phyloP scores from a whole-genome alignment of 108 stramenopile genomes.

The Nannochloropsis salina region DNA sequence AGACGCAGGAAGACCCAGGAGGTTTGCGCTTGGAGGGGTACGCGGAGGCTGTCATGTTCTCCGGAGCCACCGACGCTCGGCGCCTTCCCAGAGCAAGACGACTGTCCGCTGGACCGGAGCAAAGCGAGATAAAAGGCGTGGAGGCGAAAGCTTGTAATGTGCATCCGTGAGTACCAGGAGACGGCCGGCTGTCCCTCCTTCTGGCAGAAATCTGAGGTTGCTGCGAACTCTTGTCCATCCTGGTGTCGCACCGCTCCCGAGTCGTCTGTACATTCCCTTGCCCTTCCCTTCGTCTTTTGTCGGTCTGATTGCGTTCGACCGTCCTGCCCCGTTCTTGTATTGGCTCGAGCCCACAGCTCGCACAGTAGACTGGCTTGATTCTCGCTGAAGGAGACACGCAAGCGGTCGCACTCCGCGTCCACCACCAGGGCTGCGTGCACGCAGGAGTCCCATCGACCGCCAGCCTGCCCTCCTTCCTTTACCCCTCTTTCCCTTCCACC shows the following conservation, averaged over 20 bases:
- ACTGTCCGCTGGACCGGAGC: not conserved
- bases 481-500: not conserved
- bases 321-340: no score
- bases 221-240: not conserved
- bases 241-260: not conserved
- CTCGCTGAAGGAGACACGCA: not conserved
- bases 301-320: no score
- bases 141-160: not conserved
- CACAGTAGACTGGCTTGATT: not conserved
- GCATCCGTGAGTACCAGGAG: not conserved
- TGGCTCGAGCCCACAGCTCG: not conserved
- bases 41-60: no score
- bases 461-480: not conserved
- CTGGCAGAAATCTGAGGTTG: not conserved
- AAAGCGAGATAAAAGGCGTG: not conserved
- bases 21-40: not conserved
- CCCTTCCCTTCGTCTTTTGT: not conserved
- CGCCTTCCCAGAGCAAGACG: no score
- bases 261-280: not conserved
- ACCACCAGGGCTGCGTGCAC: not conserved
- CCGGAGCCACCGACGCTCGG: no score
- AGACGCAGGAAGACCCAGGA: not conserved
- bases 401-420: slow-evolving; percentile 3
- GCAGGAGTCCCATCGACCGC: not conserved
- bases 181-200: not conserved